Evolutionary conservation across 2,329 filamentous ascomycete species (phyloP), one percentile per base, ranked within the genome.

Genomic region (Aspergillus sp.): DNA sequence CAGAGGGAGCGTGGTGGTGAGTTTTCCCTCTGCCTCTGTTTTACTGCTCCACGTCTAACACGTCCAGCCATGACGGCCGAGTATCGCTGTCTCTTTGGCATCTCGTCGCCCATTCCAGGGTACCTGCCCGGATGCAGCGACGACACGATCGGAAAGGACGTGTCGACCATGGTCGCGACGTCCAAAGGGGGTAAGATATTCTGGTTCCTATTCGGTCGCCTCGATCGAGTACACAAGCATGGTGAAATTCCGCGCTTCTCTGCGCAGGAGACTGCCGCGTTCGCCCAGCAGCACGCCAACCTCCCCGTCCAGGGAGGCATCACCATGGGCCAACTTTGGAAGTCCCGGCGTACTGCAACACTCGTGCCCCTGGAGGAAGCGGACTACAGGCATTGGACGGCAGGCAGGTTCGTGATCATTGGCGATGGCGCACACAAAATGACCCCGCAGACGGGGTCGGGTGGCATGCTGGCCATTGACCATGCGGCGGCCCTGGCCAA

Each of bases 161-260:
- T 48, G 28, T 56, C 54, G 5, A 23, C 30, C 7, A 4, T 56
- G 1, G 45, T 49, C 45, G 23, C 48, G 19, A 41, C 28, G 1
- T 43, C 45, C 28, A 31, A 56, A 25, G 54, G 30, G 8, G 54
- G 54, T 0, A 4, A 30, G n/a, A 22, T 49, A 5, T 56, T 22
- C n/a, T 56, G 54, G 54, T 56, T 56, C 30, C 28, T 56, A 15
- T 56, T 56, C 45, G 28, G 41, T 1, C 45, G 45, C 7, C 49
- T 56, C 45, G 8, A 3, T 17, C 45, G 48, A 30, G 28, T 34
- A 1, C 38, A 56, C 45, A 8, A 13, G 5, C n/a, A 3, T n/a
- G 4, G 5, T 7, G 54, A 49, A 3, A 56, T 49, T 8, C 54
- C 54, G 9, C 43, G 54, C 6, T 56, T 49, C 25, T 49, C 48